Percentiles rank a stretch among this genome's conserved stretches.
Conservation (phyloP, 768 basidiomycete species). For the Gloeopeniophorella convolvens region DNA sequence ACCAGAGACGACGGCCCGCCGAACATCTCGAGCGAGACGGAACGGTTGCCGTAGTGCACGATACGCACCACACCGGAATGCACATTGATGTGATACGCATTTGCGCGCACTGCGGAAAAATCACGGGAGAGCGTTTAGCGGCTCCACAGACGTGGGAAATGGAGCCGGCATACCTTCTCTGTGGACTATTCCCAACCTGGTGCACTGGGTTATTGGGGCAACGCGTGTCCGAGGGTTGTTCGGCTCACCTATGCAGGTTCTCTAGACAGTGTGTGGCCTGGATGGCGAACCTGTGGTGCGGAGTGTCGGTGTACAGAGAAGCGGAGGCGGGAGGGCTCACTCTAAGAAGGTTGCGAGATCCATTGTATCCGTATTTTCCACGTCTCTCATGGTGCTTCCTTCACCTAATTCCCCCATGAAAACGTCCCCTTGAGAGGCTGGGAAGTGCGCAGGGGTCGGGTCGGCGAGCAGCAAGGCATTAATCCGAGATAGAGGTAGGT, state of each 20-base stretch:
- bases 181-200: conserved; percentile 53
- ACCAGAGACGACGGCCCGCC: conserved; percentile 69
- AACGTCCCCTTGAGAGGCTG: conserved; percentile 41
- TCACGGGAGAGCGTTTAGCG: neutral
- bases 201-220: conserved; percentile 8
- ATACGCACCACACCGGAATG: conserved; percentile 64
- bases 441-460: conserved; percentile 33
- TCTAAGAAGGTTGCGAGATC: conserved; percentile 73
- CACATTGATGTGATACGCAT: conserved; percentile 68
- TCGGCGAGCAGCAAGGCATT: conserved; percentile 64
- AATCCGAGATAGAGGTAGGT: conserved; percentile 58
- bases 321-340: conserved; percentile 32
- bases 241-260: conserved; percentile 49
- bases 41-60: conserved; percentile 71
- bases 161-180: conserved; percentile 46
- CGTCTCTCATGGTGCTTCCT: conserved; percentile 40
- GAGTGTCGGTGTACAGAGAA: conserved; percentile 4
- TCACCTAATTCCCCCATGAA: conserved; percentile 47
- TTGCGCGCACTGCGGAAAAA: conserved; percentile 50
- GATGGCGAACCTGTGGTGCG: conserved; percentile 53
- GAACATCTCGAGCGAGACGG: conserved; percentile 62
- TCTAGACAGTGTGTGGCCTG: conserved; percentile 70
- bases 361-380: conserved; percentile 63
- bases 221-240: conserved; percentile 1
- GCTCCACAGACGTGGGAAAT: neutral